Conservation (phyloP, 257 asterid genomes). For the Leonotis leonurus region DNA sequence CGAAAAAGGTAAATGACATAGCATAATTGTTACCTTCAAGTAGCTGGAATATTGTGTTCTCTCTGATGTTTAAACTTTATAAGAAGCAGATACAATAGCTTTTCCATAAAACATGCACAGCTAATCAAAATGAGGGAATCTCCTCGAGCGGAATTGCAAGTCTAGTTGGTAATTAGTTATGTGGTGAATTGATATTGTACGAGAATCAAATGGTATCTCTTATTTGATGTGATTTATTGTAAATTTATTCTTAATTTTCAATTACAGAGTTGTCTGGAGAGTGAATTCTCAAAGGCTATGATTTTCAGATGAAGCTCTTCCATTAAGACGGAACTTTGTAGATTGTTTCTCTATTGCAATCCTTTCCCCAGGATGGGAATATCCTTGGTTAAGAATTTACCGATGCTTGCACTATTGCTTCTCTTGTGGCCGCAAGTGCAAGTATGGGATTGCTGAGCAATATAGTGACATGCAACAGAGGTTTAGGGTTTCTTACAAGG, state of each 20-base stretch:
- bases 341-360: not conserved
- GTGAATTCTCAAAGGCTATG: not conserved
- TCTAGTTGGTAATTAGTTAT: not conserved
- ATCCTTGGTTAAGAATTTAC: not conserved
- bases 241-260: not conserved
- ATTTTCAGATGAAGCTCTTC: not conserved
- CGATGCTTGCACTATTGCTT: not conserved
- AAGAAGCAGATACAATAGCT: not conserved
- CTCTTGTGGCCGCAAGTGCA: not conserved
- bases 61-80: not conserved
- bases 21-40: not conserved
- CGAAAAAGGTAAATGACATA: not conserved
- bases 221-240: not conserved
- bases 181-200: not conserved
- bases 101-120: not conserved
- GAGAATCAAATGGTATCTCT: not conserved
- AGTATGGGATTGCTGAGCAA: not conserved
- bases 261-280: not conserved
- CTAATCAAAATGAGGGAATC: not conserved
- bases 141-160: not conserved
- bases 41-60: not conserved
- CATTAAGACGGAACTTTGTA: not conserved
- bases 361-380: not conserved
- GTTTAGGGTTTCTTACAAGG: no score
- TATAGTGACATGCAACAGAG: not conserved